Percentiles rank a stretch among this genome's conserved stretches.
Conservation (phyloP, 2,329 filamentous ascomycete genomes). For the Pseudocercospora fuligena region DNA sequence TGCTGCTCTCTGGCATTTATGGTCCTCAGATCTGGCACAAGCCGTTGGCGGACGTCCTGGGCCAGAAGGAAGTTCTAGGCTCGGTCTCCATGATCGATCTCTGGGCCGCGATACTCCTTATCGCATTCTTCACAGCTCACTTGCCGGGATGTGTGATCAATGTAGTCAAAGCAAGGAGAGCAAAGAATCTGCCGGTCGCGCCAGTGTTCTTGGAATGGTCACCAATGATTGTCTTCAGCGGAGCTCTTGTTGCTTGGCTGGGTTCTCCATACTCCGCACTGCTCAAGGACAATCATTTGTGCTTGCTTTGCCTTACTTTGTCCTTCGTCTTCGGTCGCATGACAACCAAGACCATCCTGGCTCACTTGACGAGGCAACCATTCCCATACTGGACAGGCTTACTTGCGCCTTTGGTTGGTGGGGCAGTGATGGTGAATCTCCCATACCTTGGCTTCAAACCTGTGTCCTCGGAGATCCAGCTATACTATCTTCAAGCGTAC, state of each 20-base stretch:
- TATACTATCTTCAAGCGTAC: slow-evolving; percentile 82
- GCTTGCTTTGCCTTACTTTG: slow-evolving; percentile 90
- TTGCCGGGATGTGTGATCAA: slow-evolving; percentile 89
- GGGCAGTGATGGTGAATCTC: slow-evolving; percentile 81
- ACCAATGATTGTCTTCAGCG: slow-evolving; percentile 81
- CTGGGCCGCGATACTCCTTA: slow-evolving; percentile 70
- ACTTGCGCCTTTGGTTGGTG: slow-evolving; percentile 82
- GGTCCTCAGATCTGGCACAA: slow-evolving; percentile 86
- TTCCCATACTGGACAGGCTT: slow-evolving; percentile 98
- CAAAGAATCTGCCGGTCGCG: slow-evolving; percentile 72
- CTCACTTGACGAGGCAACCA: slow-evolving; percentile 88
- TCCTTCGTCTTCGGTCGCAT: slow-evolving; percentile 97
- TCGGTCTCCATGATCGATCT: slow-evolving; percentile 80
- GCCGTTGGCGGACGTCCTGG: slow-evolving; percentile 72
- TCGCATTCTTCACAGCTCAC: slow-evolving; percentile 62
- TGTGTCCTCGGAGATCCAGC: slow-evolving; percentile 66
- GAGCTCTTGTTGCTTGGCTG: slow-evolving; percentile 79
- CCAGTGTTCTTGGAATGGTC: slow-evolving; percentile 94
- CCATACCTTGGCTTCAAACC: slow-evolving; percentile 74
- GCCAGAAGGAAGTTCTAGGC: slow-evolving; percentile 65
- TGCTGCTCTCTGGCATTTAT: slow-evolving; percentile 84
- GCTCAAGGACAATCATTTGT: slow-evolving; percentile 81
- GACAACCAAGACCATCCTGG: slow-evolving; percentile 98
- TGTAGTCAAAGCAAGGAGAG: slow-evolving; percentile 75
- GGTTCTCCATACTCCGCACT: slow-evolving; percentile 86